Evolutionary conservation across 345 rosid species (phyloP).

Genomic region (Eucalyptus fibrosa): DNA sequence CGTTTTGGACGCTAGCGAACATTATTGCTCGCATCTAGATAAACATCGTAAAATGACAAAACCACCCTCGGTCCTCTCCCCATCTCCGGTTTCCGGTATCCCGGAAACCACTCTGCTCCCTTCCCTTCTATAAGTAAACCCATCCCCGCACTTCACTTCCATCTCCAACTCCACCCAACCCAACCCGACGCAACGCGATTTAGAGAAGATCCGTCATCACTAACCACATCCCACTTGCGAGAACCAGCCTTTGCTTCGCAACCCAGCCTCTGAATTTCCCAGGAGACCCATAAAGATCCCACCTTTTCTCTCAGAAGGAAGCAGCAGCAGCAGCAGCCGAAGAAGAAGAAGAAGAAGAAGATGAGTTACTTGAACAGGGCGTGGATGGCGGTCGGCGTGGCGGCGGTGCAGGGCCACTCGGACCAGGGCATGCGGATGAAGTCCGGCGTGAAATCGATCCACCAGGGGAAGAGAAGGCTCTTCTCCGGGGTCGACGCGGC

Average conservation of each 20-base stretch:
- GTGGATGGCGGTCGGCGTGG: constrained; percentile 71
- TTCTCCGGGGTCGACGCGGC: constrained; percentile 13
- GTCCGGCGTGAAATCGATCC: constrained; percentile 27
- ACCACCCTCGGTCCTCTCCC: neutral
- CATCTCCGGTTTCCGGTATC: neutral
- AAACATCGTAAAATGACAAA: neutral
- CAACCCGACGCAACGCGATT: neutral
- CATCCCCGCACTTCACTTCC: neutral
- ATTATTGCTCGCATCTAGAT: neutral
- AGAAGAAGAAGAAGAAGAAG: neutral
- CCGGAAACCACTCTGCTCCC: neutral
- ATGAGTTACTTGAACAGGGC: constrained; percentile 49
- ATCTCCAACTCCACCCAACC: neutral
- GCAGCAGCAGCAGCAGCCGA: neutral
- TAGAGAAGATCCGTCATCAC: neutral
- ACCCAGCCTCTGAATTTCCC: neutral
- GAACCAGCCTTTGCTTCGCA: neutral
- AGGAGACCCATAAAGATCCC: neutral
- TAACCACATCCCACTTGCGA: neutral
- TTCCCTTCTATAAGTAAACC: neutral
- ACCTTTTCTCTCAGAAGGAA: neutral
- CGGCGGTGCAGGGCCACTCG: constrained; percentile 50
- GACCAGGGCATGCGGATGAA: constrained; percentile 48
- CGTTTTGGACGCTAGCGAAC: neutral
- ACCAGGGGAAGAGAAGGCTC: constrained; percentile 27